phyloP scores from a whole-genome alignment of 768 basidiomycete species.

The Hygrocybe coccinea region DNA sequence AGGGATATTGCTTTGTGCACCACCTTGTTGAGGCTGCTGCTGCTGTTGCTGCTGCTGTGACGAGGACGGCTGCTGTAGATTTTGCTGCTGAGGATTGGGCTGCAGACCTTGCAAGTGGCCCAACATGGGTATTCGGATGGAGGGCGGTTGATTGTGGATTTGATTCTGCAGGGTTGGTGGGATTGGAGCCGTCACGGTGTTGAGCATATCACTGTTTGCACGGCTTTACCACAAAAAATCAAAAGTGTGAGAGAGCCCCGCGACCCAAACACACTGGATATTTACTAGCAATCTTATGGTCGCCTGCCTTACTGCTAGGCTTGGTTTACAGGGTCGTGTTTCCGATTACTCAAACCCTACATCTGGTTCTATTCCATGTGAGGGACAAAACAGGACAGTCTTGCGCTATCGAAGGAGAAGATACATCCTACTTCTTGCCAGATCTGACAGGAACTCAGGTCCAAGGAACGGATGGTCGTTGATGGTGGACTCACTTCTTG shows the following conservation, averaged over 20 bases:
- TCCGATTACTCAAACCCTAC: no score
- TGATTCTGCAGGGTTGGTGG: conserved; percentile 9
- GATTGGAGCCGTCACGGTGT: conserved; percentile 8
- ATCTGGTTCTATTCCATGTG: no score
- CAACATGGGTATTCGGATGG: conserved; percentile 64
- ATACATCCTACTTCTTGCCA: conserved; percentile 10
- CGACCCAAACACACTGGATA: no score
- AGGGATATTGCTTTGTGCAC: conserved; percentile 54
- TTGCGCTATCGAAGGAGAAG: no score
- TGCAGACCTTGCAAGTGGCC: conserved; percentile 63
- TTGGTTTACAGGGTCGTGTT: no score
- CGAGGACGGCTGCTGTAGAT: conserved; percentile 44
- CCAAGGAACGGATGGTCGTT: neutral
- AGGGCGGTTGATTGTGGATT: conserved; percentile 16
- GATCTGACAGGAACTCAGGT: conserved; percentile 3
- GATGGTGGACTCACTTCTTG: conserved; percentile 67
- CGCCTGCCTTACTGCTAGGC: no score
- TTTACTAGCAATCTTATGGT: no score
- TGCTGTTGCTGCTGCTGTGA: conserved; percentile 53
- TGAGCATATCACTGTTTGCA: conserved; percentile 7
- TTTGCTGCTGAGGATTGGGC: conserved; percentile 55
- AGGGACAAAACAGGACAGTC: no score
- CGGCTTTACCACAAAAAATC: neutral
- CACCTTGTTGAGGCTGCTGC: conserved; percentile 43
- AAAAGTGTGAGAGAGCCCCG: no score